Conservation (phyloP, 352 stramenopile genomes). For the Phytophthora podocarpi region DNA sequence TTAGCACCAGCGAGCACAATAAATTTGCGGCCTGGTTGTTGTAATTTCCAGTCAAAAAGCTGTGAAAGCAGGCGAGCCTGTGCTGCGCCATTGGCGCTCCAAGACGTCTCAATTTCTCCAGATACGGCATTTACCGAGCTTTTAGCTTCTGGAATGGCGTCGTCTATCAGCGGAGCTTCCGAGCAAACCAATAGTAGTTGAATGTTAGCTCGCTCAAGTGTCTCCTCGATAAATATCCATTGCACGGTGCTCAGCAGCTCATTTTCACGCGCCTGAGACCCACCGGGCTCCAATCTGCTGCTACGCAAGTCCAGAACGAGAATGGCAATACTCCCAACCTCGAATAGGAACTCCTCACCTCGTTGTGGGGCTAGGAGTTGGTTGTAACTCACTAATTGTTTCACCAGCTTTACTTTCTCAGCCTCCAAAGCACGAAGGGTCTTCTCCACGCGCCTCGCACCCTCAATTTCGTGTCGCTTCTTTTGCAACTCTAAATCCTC, state of each 20-base stretch:
- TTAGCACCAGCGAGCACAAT: conserved; percentile 51
- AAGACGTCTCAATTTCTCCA: conserved; percentile 42
- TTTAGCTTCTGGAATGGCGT: conserved; percentile 2
- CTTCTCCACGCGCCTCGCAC: conserved; percentile 58
- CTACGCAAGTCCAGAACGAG: conserved; percentile 73
- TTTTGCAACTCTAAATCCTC: conserved; percentile 65
- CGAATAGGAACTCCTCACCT: conserved; percentile 64
- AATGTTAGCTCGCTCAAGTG: conserved; percentile 36
- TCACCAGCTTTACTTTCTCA: conserved; percentile 58
- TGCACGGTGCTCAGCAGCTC: conserved; percentile 59
- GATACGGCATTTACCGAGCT: not conserved
- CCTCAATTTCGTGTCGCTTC: conserved; percentile 68
- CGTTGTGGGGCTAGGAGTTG: conserved; percentile 60
- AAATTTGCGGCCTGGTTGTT: conserved; percentile 48
- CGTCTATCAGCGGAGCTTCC: conserved; percentile 57
- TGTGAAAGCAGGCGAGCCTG: conserved; percentile 54
- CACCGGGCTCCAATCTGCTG: conserved; percentile 54
- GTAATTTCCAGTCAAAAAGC: conserved; percentile 78
- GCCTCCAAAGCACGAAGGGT: conserved; percentile 55
- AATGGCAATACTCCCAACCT: conserved; percentile 49
- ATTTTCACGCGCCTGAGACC: conserved; percentile 62
- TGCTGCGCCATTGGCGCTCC: conserved; percentile 36
- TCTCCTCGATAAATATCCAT: conserved; percentile 64
- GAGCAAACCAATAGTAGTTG: conserved; percentile 55
- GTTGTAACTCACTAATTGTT: conserved; percentile 63